phyloP scores from a whole-genome alignment of 1,284 basidiomycete genomes.

The Naganishia liquefaciens region DNA sequence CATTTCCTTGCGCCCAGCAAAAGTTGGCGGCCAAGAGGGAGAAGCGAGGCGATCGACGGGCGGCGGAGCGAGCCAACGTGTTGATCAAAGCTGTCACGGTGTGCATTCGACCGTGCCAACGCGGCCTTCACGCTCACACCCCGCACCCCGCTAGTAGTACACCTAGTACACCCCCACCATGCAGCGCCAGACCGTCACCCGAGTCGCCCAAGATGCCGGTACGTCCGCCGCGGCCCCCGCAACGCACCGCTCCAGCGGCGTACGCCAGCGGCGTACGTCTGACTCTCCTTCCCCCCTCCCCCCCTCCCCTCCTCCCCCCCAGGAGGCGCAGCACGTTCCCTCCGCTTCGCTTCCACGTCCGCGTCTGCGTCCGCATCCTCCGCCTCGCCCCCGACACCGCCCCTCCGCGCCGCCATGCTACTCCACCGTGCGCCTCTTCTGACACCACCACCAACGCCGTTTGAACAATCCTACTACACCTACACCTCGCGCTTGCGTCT shows the following conservation, averaged over 20 bases:
- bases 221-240: no score
- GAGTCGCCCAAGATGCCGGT: slow-evolving; percentile 2
- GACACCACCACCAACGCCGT: slow-evolving; percentile 70
- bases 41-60: no score
- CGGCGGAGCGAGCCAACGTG: no score
- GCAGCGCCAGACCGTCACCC: slow-evolving; percentile 14
- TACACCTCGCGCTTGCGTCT: slow-evolving; percentile 83
- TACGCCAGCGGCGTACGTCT: background rate
- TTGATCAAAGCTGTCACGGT: background rate
- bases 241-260: no score
- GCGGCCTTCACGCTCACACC: background rate
- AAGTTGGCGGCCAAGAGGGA: background rate
- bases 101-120: background rate
- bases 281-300: background rate
- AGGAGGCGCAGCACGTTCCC: background rate
- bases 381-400: slow-evolving; percentile 37
- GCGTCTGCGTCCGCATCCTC: slow-evolving; percentile 14
- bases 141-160: no score
- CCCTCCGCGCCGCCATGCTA: slow-evolving; percentile 60
- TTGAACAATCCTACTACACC: slow-evolving; percentile 81
- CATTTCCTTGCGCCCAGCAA: slow-evolving; percentile 1
- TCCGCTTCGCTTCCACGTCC: slow-evolving; percentile 1
- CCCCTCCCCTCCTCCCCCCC: no score
- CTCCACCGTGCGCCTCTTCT: slow-evolving; percentile 82
- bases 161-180: background rate